These are phyloP conservation scores for Starmerella scarabaei DNA, from an alignment of 805 yeast genomes.

Conservation along the genomic window DNA sequence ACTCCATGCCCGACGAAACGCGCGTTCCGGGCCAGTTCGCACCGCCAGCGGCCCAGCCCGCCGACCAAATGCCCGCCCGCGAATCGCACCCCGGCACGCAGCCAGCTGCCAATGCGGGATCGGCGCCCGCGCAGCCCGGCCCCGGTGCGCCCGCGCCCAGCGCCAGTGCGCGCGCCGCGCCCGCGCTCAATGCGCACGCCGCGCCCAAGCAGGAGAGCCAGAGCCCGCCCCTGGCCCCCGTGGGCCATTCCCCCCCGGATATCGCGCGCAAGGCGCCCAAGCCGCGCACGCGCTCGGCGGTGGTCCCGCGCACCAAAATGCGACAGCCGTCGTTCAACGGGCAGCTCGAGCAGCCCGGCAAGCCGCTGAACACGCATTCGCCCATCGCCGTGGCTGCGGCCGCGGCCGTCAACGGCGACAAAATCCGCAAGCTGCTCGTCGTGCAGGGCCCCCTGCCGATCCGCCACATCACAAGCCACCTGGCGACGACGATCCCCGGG, in stretches of 20 bases:
- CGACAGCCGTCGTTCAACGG: constrained; percentile 14
- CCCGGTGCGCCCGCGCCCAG: background rate
- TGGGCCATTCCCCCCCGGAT: constrained; percentile 1
- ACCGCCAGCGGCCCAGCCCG: too few species aligned
- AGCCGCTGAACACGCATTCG: constrained; percentile 47
- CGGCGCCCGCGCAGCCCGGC: background rate
- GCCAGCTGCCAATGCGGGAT: background rate
- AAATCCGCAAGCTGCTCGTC: constrained; percentile 54
- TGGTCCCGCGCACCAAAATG: constrained; percentile 12
- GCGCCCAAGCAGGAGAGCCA: background rate
- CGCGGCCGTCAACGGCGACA: constrained; percentile 64
- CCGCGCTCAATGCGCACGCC: background rate
- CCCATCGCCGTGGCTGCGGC: constrained; percentile 87
- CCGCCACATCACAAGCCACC: constrained; percentile 71
- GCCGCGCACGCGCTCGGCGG: constrained; percentile 17
- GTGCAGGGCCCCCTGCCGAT: constrained; percentile 81
- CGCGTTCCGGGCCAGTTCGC: too few species aligned
- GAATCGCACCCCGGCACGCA: background rate
- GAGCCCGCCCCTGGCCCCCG: background rate
- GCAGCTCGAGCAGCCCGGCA: constrained; percentile 5
- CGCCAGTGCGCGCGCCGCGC: background rate
- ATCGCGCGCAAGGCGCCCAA: constrained; percentile 1
- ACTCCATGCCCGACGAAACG: background rate
- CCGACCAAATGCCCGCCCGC: background rate
- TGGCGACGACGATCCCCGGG: constrained; percentile 60